These are phyloP conservation scores for Chlamydomonas incerta DNA, from an alignment of 139 green algal species.

Conservation along the genomic window DNA sequence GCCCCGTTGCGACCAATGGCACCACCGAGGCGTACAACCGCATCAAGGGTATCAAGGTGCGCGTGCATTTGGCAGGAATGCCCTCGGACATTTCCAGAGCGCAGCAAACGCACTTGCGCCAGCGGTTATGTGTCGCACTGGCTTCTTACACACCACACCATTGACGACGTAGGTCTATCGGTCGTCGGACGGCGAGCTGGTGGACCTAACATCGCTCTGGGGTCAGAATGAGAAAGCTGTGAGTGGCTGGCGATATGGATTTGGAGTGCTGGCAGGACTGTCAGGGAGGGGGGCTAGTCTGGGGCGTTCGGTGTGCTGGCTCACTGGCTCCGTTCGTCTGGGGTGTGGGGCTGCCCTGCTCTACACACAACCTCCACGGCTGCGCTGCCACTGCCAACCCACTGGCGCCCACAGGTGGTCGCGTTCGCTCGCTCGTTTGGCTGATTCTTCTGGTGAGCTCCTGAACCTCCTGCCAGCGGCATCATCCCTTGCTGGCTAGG, in stretches of 20 bases:
- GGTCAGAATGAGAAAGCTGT: slow-evolving; percentile 58
- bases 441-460: slow-evolving; percentile 81
- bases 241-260: too few species aligned
- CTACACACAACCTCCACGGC: too few species aligned
- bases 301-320: too few species aligned
- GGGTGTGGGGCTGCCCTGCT: too few species aligned
- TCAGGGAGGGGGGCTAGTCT: too few species aligned
- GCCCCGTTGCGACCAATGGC: neutral
- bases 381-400: too few species aligned
- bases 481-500: neutral
- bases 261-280: too few species aligned
- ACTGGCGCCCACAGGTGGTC: slow-evolving; percentile 48
- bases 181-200: slow-evolving; percentile 50
- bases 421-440: slow-evolving; percentile 79
- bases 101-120: too few species aligned
- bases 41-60: slow-evolving; percentile 28
- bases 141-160: neutral
- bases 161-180: neutral
- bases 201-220: slow-evolving; percentile 72
- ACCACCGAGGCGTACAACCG: slow-evolving; percentile 15
- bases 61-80: too few species aligned
- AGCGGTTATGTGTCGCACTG: too few species aligned
- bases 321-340: too few species aligned
- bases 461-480: neutral
- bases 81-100: too few species aligned